Evolutionary conservation across 2,329 filamentous ascomycete genomes (phyloP).

Genomic region (Pestalotiopsis sp.): DNA sequence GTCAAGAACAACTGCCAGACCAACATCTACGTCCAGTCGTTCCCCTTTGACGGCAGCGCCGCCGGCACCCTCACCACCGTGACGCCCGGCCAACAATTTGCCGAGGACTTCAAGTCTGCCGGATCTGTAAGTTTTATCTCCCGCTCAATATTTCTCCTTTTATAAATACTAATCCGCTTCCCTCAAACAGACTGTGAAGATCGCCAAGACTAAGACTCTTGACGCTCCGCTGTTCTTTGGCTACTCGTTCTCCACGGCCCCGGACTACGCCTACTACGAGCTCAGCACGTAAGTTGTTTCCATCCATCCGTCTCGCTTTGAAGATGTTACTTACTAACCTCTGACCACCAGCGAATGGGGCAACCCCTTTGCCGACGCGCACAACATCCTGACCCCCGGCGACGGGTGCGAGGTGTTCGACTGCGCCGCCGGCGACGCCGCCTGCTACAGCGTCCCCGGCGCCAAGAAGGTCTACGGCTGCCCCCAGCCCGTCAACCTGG

Average conservation of each 20-base stretch:
- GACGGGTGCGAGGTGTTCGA: conserved; percentile 40
- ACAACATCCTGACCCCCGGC: conserved; percentile 39
- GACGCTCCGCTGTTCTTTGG: conserved; percentile 42
- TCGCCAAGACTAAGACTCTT: conserved; percentile 40
- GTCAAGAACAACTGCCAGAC: conserved; percentile 38
- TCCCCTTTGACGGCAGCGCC: conserved; percentile 28
- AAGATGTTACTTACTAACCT: neutral
- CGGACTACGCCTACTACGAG: conserved; percentile 43
- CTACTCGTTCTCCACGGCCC: conserved; percentile 39
- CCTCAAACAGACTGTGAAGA: conserved; percentile 39
- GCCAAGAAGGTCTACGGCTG: conserved; percentile 43
- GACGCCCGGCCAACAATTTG: conserved; percentile 34
- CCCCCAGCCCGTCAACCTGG: conserved; percentile 41
- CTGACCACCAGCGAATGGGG: conserved; percentile 31
- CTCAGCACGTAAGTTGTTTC: conserved; percentile 35
- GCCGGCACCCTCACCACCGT: conserved; percentile 36
- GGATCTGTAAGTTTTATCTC: conserved; percentile 28
- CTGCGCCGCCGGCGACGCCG: conserved; percentile 35
- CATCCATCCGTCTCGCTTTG: neutral
- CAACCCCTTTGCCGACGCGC: conserved; percentile 40
- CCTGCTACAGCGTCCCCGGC: conserved; percentile 42
- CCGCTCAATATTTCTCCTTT: neutral
- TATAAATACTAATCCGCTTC: conserved; percentile 15
- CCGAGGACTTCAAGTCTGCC: conserved; percentile 34
- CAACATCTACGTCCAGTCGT: conserved; percentile 7